These are phyloP conservation scores for Schizophyllum amplum DNA, from an alignment of 1,284 basidiomycete genomes.

Conservation along the genomic window DNA sequence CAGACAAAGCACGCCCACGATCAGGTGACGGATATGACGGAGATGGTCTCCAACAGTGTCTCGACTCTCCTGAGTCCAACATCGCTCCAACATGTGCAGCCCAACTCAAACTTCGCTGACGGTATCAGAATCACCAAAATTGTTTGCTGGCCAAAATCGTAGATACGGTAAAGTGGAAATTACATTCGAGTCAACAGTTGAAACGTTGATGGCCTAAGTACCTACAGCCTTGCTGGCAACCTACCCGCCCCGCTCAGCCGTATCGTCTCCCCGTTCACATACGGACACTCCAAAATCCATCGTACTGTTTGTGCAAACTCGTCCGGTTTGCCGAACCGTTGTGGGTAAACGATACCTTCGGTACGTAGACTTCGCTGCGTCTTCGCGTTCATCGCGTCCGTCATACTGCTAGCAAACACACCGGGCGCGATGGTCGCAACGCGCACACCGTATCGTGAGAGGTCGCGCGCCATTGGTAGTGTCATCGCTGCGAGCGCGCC, in stretches of 20 bases:
- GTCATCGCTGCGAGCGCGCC: slow-evolving; percentile 47
- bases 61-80: too few relatives aligned
- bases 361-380: slow-evolving; percentile 28
- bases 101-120: too few relatives aligned
- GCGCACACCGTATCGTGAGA: slow-evolving; percentile 41
- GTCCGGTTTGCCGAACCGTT: slow-evolving; percentile 34
- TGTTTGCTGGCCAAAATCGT: too few relatives aligned
- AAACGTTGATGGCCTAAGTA: too few relatives aligned
- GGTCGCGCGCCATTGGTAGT: slow-evolving; percentile 46
- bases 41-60: too few relatives aligned
- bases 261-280: slow-evolving; percentile 51
- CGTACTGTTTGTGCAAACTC: slow-evolving; percentile 47
- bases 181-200: too few relatives aligned
- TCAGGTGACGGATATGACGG: too few relatives aligned
- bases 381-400: slow-evolving; percentile 29
- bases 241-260: slow-evolving; percentile 36
- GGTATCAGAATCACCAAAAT: too few relatives aligned
- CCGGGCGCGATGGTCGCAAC: slow-evolving; percentile 47
- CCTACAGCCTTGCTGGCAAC: too few relatives aligned
- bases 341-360: slow-evolving; percentile 35
- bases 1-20: too few relatives aligned
- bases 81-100: too few relatives aligned
- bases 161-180: too few relatives aligned
- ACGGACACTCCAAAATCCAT: slow-evolving; percentile 43
- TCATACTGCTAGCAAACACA: slow-evolving; percentile 40